Evolutionary conservation across 768 basidiomycete species (phyloP).

Genomic region (Kwoniella bestiolae): DNA sequence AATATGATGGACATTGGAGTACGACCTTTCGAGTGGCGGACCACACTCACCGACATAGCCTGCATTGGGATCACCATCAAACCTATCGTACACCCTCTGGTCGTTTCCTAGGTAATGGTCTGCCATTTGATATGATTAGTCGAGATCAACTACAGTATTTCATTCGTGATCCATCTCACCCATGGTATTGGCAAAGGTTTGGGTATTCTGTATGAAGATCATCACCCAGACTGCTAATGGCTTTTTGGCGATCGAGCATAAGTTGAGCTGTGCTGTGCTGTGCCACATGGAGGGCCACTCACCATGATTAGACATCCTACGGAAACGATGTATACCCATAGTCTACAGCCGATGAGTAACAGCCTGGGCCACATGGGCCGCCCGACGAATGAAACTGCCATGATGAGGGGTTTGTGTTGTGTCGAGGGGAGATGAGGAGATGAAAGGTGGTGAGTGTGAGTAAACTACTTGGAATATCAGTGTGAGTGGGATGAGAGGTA

Average conservation of each 20-base stretch:
- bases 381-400: constrained; percentile 30
- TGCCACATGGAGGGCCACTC: constrained; percentile 2
- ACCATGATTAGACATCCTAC: constrained; percentile 45
- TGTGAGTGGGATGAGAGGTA: too few relatives aligned
- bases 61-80: constrained; percentile 26
- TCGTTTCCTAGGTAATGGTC: constrained; percentile 41
- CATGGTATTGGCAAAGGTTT: constrained; percentile 36
- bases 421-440: background rate
- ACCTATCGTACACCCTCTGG: constrained; percentile 22
- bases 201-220: constrained; percentile 41
- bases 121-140: background rate
- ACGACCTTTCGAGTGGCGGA: too few relatives aligned
- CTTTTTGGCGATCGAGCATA: background rate
- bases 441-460: background rate
- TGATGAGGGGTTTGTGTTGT: background rate
- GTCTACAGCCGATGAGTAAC: constrained; percentile 29
- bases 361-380: constrained; percentile 29
- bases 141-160: too few relatives aligned
- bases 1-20: too few relatives aligned
- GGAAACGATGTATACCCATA: constrained; percentile 41
- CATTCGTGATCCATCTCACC: constrained; percentile 16
- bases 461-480: background rate
- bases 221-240: constrained; percentile 37
- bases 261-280: background rate
- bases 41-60: constrained; percentile 36